These are phyloP conservation scores for Gloeostereum incarnatum DNA, from an alignment of 768 basidiomycete species.

Conservation along the genomic window DNA sequence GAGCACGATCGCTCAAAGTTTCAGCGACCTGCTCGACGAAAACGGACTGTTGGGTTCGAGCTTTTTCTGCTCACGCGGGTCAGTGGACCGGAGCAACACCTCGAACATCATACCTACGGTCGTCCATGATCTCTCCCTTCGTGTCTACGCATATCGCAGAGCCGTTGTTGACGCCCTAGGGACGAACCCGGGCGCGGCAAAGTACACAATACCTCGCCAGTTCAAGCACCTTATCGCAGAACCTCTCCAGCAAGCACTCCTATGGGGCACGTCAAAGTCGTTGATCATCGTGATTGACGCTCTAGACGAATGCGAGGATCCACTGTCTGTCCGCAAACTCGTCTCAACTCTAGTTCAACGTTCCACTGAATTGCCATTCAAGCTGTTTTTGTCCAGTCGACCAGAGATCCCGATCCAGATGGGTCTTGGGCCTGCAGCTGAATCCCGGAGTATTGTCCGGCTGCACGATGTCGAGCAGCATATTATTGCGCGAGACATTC, in stretches of 20 bases:
- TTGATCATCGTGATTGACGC: slow-evolving; percentile 17
- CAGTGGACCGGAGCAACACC: slow-evolving; percentile 14
- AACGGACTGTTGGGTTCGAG: slow-evolving; percentile 14
- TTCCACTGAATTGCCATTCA: slow-evolving; percentile 11
- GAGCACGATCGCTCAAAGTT: slow-evolving; percentile 14
- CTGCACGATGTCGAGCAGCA: slow-evolving; percentile 15
- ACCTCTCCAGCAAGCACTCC: slow-evolving; percentile 9
- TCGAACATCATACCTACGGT: slow-evolving; percentile 16
- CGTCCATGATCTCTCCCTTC: slow-evolving; percentile 13
- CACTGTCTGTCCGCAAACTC: slow-evolving; percentile 8
- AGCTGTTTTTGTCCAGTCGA: slow-evolving; percentile 14
- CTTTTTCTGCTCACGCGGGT: slow-evolving; percentile 19
- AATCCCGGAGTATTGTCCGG: slow-evolving; percentile 9
- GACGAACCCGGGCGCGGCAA: slow-evolving; percentile 12
- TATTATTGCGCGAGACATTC: slow-evolving; percentile 15
- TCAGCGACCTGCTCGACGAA: slow-evolving; percentile 9
- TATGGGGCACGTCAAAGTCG: background rate
- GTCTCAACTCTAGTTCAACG: slow-evolving; percentile 7
- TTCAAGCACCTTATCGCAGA: slow-evolving; percentile 15
- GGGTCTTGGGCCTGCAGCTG: slow-evolving; percentile 5
- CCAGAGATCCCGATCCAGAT: slow-evolving; percentile 10
- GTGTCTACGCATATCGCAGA: slow-evolving; percentile 9
- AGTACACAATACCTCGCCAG: slow-evolving; percentile 10
- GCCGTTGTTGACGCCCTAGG: slow-evolving; percentile 10
- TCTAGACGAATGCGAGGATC: slow-evolving; percentile 13